Evolutionary conservation across 1,139 yeast genomes (phyloP).

Genomic region (Scheffersomyces parashehatae): DNA sequence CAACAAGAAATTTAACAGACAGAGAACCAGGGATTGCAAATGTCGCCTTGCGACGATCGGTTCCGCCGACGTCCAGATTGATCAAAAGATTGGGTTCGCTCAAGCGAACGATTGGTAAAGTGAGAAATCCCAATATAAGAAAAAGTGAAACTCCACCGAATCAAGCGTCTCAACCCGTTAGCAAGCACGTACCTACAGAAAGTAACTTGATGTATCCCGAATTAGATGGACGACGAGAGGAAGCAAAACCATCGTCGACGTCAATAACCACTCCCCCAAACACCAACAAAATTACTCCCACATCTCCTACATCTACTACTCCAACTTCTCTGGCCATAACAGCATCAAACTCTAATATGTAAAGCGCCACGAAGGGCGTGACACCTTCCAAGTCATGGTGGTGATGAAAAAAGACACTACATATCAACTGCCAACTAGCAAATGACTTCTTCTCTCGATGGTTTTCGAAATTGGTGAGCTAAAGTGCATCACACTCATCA

Average conservation of each 20-base stretch:
- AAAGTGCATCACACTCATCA: too few relatives aligned
- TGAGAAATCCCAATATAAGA: too few relatives aligned
- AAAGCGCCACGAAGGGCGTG: not conserved
- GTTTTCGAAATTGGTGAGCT: not conserved
- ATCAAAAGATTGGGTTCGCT: too few relatives aligned
- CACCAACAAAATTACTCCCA: not conserved
- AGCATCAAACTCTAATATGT: constrained; percentile 1
- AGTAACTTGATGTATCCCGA: not conserved
- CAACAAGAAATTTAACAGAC: not conserved
- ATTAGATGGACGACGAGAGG: not conserved
- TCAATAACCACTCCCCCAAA: not conserved
- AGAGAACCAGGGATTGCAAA: not conserved
- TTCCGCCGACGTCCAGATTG: too few relatives aligned
- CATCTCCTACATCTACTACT: not conserved
- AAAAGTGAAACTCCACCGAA: too few relatives aligned
- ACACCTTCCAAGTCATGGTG: not conserved
- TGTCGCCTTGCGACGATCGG: not conserved
- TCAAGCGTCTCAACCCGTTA: not conserved
- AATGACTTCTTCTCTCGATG: not conserved
- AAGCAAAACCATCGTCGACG: constrained; percentile 1
- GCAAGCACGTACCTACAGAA: not conserved
- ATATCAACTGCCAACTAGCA: not conserved
- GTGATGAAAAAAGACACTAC: not conserved
- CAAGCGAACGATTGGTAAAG: too few relatives aligned
- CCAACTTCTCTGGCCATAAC: not conserved